Base-by-base conservation (phyloP, 2,329 filamentous ascomycete species). In the Helotiales sp. region DNA sequence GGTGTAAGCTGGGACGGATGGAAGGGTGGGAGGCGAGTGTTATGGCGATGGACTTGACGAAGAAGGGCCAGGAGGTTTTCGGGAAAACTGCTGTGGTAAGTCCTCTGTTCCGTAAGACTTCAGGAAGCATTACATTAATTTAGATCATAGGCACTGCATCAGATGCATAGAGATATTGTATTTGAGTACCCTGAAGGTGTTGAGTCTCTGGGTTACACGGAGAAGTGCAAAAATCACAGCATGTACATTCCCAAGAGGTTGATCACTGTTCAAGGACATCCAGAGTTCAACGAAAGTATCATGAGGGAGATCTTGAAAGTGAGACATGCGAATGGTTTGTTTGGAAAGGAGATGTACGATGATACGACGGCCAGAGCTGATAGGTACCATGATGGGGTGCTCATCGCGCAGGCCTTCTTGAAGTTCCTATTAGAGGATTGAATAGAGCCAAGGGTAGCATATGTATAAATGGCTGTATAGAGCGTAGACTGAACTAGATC, bases 11-110 rank as follows among this genome's bases (percentile, higher is more conserved):
- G 2, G 86, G 79, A 33, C 76, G 85, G 54, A 90, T 84, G 70
- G 79, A 85, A 24, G 91, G 90, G 2, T 96, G 91, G 92, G 92
- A 96, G 75, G 76, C 90, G n/a, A 85, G 88, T 50, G 91, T 95
- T 2, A 83, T 83, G 24, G 81, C 86, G 27, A 78, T 93, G 38
- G 73, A 85, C 58, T 76, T 96, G 70, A 90, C 86, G 4, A 77
- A 81, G 24, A 81, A 82, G 68, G 92, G 91, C 5, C 87, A 85
- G 73, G 79, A 87, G 63, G 60, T 96, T 1, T 93, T 96, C 71
- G 84, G 85, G 8, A 72, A 81, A 62, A 82, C 91, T 25, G 82
- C 80, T 36, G 69, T 84, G 73, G 81, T 82, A 63, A 56, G 74
- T 68, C 2, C 6, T 13, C 17, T n/a, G 22, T 8, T 10, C 19